A percentile compares a stretch with the other conserved stretches of the same genome.
phyloP scores from a whole-genome alignment of 148 eudicot genomes.

The Polygonum aviculare region DNA sequence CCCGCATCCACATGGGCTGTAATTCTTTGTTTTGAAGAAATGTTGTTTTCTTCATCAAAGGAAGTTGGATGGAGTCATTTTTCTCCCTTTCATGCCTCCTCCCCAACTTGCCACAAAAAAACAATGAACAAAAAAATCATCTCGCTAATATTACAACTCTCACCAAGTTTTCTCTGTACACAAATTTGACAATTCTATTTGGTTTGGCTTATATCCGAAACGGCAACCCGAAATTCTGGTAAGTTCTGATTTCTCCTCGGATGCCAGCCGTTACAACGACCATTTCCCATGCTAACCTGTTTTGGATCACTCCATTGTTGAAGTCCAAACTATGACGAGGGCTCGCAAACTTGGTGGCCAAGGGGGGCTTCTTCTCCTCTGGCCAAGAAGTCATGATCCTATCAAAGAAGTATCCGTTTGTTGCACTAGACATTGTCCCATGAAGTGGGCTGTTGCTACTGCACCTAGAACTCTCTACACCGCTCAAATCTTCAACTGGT shows the following conservation, averaged over 20 bases:
- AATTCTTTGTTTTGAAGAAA: slow-evolving; percentile 2
- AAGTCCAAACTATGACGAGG: slow-evolving; percentile 32
- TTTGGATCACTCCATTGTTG: background rate
- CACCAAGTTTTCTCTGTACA: slow-evolving; percentile 52
- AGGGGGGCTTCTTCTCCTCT: slow-evolving; percentile 49
- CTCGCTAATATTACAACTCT: slow-evolving; percentile 46
- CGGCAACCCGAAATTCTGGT: slow-evolving; percentile 82
- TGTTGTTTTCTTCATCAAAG: slow-evolving; percentile 16
- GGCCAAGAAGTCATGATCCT: background rate
- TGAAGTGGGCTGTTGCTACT: slow-evolving; percentile 46
- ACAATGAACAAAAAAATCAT: slow-evolving; percentile 19
- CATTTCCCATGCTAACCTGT: slow-evolving; percentile 66
- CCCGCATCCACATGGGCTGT: background rate
- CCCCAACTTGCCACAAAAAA: slow-evolving; percentile 21
- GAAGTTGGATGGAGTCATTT: slow-evolving; percentile 18
- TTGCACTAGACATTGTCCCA: slow-evolving; percentile 41
- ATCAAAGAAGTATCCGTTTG: slow-evolving; percentile 16
- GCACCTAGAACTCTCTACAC: slow-evolving; percentile 34
- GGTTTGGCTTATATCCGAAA: slow-evolving; percentile 32
- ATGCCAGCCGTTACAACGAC: slow-evolving; percentile 81
- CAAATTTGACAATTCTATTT: slow-evolving; percentile 18
- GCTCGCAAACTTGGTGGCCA: slow-evolving; percentile 42
- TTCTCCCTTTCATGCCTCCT: background rate
- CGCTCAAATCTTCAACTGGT: slow-evolving; percentile 31
- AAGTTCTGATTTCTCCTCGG: slow-evolving; percentile 75